A percentile compares a stretch with the other conserved stretches of the same genome.
Conservation (phyloP, 805 yeast species). For the Lipomyces yamadae region DNA sequence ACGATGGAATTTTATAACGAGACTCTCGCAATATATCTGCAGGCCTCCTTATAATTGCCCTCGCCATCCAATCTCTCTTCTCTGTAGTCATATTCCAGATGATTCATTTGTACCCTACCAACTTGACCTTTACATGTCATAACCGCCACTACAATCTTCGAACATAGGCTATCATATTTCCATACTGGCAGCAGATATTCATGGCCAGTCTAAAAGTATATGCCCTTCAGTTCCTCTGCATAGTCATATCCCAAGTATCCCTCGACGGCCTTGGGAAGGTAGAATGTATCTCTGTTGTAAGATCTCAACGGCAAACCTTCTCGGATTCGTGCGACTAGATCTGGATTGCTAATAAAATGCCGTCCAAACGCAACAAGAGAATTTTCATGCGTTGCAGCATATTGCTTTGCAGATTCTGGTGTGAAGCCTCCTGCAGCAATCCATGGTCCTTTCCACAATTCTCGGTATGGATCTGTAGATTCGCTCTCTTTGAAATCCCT, state of each 20-base stretch:
- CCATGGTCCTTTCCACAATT: conserved; percentile 33
- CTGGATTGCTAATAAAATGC: conserved; percentile 60
- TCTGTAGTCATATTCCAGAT: no score
- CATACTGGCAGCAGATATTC: no score
- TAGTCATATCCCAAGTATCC: conserved; percentile 14
- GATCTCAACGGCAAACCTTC: conserved; percentile 50
- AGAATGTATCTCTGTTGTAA: conserved; percentile 58
- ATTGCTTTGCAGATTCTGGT: conserved; percentile 29
- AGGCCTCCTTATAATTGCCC: no score
- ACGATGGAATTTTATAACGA: no score
- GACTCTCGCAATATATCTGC: no score
- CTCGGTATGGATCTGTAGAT: conserved; percentile 14
- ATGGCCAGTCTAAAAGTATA: no score
- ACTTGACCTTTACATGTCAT: no score
- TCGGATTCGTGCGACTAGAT: conserved; percentile 54
- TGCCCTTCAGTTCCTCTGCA: no score
- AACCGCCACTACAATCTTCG: no score
- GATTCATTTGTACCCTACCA: no score
- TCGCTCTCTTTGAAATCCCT: conserved; percentile 7
- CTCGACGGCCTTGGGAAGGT: conserved; percentile 38
- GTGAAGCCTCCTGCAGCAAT: conserved; percentile 39
- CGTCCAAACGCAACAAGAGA: conserved; percentile 53
- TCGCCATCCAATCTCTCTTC: no score
- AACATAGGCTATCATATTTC: no score
- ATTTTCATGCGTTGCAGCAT: conserved; percentile 20